phyloP scores from a whole-genome alignment of 495 filamentous ascomycete genomes.

The Penicillium cinerascens region DNA sequence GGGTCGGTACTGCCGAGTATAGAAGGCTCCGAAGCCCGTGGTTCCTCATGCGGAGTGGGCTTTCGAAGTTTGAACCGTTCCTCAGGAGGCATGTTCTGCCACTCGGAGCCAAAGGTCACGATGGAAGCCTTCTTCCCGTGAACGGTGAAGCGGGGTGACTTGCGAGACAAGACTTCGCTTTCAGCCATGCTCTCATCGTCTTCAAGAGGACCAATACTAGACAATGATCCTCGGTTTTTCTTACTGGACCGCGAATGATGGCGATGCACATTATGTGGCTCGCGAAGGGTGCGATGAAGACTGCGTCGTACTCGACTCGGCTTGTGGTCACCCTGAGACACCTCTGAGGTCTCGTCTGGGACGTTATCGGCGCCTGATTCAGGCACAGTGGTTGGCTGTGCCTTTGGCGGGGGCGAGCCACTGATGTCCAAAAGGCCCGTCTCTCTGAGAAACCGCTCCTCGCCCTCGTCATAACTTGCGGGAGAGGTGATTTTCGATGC shows the following conservation, averaged over 20 bases:
- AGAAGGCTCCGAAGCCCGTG: slow-evolving; percentile 37
- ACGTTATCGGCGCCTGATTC: slow-evolving; percentile 38
- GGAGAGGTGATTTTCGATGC: slow-evolving; percentile 39
- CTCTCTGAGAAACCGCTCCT: slow-evolving; percentile 50
- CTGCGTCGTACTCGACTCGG: slow-evolving; percentile 70
- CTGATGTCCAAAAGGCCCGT: slow-evolving; percentile 44
- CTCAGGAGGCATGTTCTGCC: slow-evolving; percentile 76
- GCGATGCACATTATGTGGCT: slow-evolving; percentile 67
- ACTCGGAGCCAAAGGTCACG: slow-evolving; percentile 88
- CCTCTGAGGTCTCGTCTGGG: slow-evolving; percentile 33
- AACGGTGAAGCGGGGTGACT: slow-evolving; percentile 84
- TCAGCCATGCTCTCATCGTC: slow-evolving; percentile 47
- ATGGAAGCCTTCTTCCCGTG: slow-evolving; percentile 98
- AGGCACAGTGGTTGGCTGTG: slow-evolving; percentile 32
- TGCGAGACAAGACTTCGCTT: slow-evolving; percentile 68
- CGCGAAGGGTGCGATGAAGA: slow-evolving; percentile 89
- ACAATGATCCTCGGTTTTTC: slow-evolving; percentile 71
- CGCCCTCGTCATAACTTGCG: slow-evolving; percentile 40
- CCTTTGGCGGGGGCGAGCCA: slow-evolving; percentile 32
- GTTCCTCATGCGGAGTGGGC: slow-evolving; percentile 46
- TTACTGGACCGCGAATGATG: slow-evolving; percentile 62
- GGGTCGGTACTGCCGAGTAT: slow-evolving; percentile 33
- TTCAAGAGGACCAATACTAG: slow-evolving; percentile 56
- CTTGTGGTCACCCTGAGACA: slow-evolving; percentile 37
- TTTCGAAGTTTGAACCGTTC: slow-evolving; percentile 64